Evolutionary conservation across 306 rosid genomes (phyloP).

Genomic region (Medicago ruthenica): DNA sequence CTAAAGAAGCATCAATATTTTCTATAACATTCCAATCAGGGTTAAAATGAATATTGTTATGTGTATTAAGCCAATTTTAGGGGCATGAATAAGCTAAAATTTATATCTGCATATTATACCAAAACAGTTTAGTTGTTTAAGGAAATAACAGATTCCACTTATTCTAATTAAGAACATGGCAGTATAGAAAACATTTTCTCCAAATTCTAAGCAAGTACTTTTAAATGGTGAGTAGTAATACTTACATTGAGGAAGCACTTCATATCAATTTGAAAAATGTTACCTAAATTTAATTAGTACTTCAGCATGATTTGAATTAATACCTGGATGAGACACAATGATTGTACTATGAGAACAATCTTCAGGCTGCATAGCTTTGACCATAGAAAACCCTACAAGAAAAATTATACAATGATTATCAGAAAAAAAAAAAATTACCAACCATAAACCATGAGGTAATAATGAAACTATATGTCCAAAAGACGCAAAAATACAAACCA

Average conservation of each 20-base stretch:
- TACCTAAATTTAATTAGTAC: conserved; percentile 24
- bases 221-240: too few species aligned
- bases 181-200: too few species aligned
- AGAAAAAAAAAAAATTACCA: conserved; percentile 36
- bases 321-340: conserved; percentile 50
- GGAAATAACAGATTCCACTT: too few species aligned
- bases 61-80: too few species aligned
- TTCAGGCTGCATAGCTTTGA: conserved; percentile 33
- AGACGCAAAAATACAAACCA: conserved; percentile 54
- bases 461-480: neutral
- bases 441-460: conserved; percentile 27
- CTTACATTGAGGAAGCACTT: neutral
- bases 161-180: too few species aligned
- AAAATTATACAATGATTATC: conserved; percentile 28
- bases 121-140: too few species aligned
- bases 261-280: conserved; percentile 23
- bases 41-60: too few species aligned
- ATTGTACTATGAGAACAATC: conserved; percentile 40
- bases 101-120: too few species aligned
- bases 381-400: conserved; percentile 39
- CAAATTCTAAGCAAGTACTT: too few species aligned
- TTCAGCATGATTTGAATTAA: conserved; percentile 7
- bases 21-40: conserved; percentile 20
- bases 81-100: too few species aligned
- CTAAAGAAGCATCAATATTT: conserved; percentile 39